Conservation (phyloP, 768 basidiomycete genomes). For the Tylopilus subfusipes region DNA sequence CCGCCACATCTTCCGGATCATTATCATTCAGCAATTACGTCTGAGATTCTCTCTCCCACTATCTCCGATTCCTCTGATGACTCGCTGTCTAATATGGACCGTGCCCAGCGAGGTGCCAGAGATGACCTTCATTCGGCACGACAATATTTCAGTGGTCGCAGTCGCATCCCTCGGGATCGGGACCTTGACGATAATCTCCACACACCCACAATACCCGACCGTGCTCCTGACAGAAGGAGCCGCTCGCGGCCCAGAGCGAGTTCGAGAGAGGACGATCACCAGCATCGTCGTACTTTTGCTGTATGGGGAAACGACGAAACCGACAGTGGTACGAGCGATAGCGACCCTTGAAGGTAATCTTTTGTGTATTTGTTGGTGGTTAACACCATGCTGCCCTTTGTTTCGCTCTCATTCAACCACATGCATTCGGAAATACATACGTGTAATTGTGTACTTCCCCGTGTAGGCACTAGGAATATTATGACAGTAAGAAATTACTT, state of each 20-base stretch:
- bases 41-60: slow-evolving; percentile 31
- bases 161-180: slow-evolving; percentile 57
- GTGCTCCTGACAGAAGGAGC: slow-evolving; percentile 11
- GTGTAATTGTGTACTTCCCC: neutral
- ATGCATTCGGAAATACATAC: neutral
- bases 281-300: slow-evolving; percentile 62
- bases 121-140: slow-evolving; percentile 48
- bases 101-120: slow-evolving; percentile 45
- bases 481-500: neutral
- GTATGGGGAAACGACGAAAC: slow-evolving; percentile 89
- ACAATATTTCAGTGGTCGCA: slow-evolving; percentile 42
- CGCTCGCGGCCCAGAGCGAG: slow-evolving; percentile 10
- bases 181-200: slow-evolving; percentile 55
- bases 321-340: slow-evolving; percentile 79
- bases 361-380: neutral
- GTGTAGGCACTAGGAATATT: neutral
- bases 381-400: neutral
- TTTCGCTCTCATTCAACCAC: slow-evolving; percentile 2
- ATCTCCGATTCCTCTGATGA: slow-evolving; percentile 40
- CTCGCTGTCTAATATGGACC: slow-evolving; percentile 33
- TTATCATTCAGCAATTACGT: slow-evolving; percentile 30
- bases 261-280: slow-evolving; percentile 23
- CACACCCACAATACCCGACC: slow-evolving; percentile 57
- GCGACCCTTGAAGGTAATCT: slow-evolving; percentile 37
- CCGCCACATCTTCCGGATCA: slow-evolving; percentile 35